Evolutionary conservation across 2,329 filamentous ascomycete species (phyloP).

Genomic region (Xylariaceae sp.): DNA sequence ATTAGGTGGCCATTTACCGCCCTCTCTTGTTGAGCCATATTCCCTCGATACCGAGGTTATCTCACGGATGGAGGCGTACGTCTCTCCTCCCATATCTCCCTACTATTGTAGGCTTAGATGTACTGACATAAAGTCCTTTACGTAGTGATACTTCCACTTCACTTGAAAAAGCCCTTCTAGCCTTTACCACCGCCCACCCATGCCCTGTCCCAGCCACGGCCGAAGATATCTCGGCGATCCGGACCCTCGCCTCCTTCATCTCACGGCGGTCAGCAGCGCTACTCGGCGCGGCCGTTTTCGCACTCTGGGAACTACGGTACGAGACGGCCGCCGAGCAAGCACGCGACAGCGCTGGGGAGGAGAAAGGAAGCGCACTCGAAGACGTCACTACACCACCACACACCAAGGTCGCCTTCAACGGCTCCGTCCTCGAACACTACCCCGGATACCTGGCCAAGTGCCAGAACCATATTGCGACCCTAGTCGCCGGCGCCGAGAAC

Average conservation of each 20-base stretch:
- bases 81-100: slow-evolving; percentile 7
- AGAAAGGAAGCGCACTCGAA: slow-evolving; percentile 8
- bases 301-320: slow-evolving; percentile 52
- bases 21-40: slow-evolving; percentile 47
- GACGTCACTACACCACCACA: slow-evolving; percentile 35
- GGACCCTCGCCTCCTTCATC: slow-evolving; percentile 48
- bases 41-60: slow-evolving; percentile 57
- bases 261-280: slow-evolving; percentile 55
- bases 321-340: slow-evolving; percentile 39
- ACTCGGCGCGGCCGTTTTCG: slow-evolving; percentile 53
- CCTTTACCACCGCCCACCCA: slow-evolving; percentile 48
- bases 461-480: slow-evolving; percentile 57
- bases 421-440: slow-evolving; percentile 74
- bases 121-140: neutral
- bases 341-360: slow-evolving; percentile 40
- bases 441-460: slow-evolving; percentile 58
- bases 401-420: slow-evolving; percentile 70
- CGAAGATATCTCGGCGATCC: slow-evolving; percentile 48
- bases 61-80: slow-evolving; percentile 53
- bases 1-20: slow-evolving; percentile 52
- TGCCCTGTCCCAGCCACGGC: slow-evolving; percentile 30
- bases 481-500: slow-evolving; percentile 41
- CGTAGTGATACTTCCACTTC: slow-evolving; percentile 40
- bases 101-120: neutral
- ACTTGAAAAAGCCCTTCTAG: slow-evolving; percentile 39